Evolutionary conservation across 1,284 basidiomycete species (phyloP), one percentile per base, ranked within the genome.

Genomic region (Microbotryomycetes sp.): DNA sequence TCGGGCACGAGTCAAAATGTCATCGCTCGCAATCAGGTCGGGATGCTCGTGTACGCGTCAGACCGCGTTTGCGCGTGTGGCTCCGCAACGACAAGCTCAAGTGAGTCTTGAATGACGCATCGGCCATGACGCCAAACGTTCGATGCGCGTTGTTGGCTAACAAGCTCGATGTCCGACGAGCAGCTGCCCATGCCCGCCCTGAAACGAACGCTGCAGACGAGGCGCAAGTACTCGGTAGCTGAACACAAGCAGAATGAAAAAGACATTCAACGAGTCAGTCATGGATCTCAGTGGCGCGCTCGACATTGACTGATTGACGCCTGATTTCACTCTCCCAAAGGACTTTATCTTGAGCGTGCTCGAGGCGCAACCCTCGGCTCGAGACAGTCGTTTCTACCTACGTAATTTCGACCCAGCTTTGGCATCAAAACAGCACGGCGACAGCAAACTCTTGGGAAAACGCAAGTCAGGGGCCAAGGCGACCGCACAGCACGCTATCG

Each of bases 301-400:
- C 29, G 51, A 30, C 51, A 19, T 26, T 31, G 30, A 22, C 32
- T 26, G 42, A 36, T 42, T 29, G 26, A 19, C 25, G n/a, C 36
- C 14, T 6, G 19, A 46, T 6, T 42, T 42, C 15, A 19, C 36
- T 42, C 19, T 19, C 12, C 12, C 36, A 16, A 75, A 98, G 92
- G 93, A 97, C 74, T 93, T 99, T 73, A 94, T 99, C 74, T 79
- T 98, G 57, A 94, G 92, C 53, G 89, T 99, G 71, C 81, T 99
- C 58, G 86, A 89, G 67, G 88, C 96, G 42, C 92, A 91, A 64
- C 93, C 96, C 9, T 97, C 94, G 2, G 77, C 87, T 59, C 82
- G 96, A 70, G 96, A 98, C 76, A 88, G 91, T 46, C 86, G 86
- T 62, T 85, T 86, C 1, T 98, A 97, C 76, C 83, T 97, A 16